Evolutionary conservation across 1,284 basidiomycete genomes (phyloP), one percentile per base, ranked within the genome.

Genomic region (Rhodotorula sp.): DNA sequence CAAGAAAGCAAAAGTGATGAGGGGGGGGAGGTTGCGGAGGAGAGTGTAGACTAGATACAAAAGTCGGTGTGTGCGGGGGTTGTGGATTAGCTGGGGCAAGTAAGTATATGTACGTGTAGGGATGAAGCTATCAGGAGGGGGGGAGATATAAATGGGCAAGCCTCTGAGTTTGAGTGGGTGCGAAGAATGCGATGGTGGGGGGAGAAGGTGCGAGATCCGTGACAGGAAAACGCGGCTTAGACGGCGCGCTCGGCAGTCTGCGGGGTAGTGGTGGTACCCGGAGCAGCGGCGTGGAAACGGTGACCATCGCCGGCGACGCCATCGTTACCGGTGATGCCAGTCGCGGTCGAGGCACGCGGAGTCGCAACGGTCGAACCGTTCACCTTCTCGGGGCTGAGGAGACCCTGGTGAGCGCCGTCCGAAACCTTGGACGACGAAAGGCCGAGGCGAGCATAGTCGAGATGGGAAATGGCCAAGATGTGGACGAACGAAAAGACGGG

Each of bases 401-500:
- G 62, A 31, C 43, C 45, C 57, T 67, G 66, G 60, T 67, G 66
- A n/a, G 66, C 69, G 48, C 66, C 62, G 58, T 71, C 69, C 5
- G 69, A 67, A 28, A 67, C 63, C 69, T 67, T 71, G 59, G 31
- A 26, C 12, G 66, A 67, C 28, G 66, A 62, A 12, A 55, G 26
- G 5, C 54, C 54, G 15, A 55, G 54, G 15, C 54, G 54, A 7
- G 54, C 54, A 16, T 55, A 55, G 54, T 55, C 54, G 28, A 55
- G 54, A 4, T 55, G 43, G 10, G 34, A 56, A 21, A 31, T 34
- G 16, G 12, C 5, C 15, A 14, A 1, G 19, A 21, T 21, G 31
- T 18, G 43, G n/a, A 60, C 49, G 66, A 81, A 65, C 31, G 84
- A 76, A 78, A 84, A 86, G 67, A 85, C 79, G 7, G 85, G 85